Base-by-base conservation (phyloP, 2,329 filamentous ascomycete species). In the Fusarium albosuccineum region DNA sequence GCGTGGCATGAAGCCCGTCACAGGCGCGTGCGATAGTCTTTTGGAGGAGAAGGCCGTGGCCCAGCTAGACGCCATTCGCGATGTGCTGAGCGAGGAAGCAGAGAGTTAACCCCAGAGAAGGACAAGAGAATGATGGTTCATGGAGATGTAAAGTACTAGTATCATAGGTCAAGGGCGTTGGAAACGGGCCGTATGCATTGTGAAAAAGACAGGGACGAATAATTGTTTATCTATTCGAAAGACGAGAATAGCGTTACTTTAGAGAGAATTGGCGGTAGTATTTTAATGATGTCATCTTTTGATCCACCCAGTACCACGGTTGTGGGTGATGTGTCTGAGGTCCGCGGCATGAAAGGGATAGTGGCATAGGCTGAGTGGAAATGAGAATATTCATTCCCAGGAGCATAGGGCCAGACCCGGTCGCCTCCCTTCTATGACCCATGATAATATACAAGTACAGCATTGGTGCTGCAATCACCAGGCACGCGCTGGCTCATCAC, bases 41-140 rank as follows among this genome's bases (percentile, higher is more conserved):
- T 81, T 97, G 53, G 93, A 97, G 78, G 88, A 91, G 74, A 93
- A 91, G 80, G 87, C 96, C 7, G 82, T 95, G 27, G 83, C 78
- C 59, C 89, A 95, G 76, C 80, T 96, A 72, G 86, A 86, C 72
- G 86, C 85, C 6, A 85, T 89, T 16, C 82, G 83, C 71, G 82
- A 83, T 67, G 83, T 89, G 42, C 76, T 90, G 61, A 80, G 79
- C 60, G 86, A 87, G 52, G 83, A 84, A 34, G 75, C 83, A 60
- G 85, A 86, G 37, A 67, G 68, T 41, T 74, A 64, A 75, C 45
- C 26, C 42, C 58, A 53, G 57, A 67, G 48, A 49, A 57, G 36
- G 57, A 49, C 27, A 56, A 56, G 60, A 58, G 50, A 72, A 53
- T 30, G 55, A 60, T 57, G 54, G 61, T 16, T 65, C 30, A 61